phyloP scores from a whole-genome alignment of 2,329 filamentous ascomycete species.

The Stagonosporopsis tanaceti region DNA sequence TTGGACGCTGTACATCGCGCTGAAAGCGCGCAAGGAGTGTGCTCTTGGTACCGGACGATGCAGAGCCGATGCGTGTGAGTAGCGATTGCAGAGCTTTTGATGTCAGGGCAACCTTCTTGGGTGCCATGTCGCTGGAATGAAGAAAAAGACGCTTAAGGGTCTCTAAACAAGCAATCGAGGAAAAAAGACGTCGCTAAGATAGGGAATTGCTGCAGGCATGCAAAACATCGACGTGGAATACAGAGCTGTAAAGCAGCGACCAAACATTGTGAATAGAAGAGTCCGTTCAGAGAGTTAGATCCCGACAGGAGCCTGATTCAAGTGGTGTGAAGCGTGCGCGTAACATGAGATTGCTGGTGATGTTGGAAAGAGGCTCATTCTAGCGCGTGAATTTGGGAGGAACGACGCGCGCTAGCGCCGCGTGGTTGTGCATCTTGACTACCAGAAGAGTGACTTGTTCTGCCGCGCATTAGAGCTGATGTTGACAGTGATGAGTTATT shows the following conservation, averaged over 20 bases:
- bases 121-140: constrained; percentile 16
- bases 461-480: not conserved
- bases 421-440: not conserved
- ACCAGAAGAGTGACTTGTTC: not conserved
- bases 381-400: not conserved
- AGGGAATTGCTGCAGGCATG: no score
- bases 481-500: not conserved
- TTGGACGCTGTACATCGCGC: constrained; percentile 40
- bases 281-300: not conserved
- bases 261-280: not conserved
- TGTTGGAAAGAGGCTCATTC: not conserved
- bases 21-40: constrained; percentile 62
- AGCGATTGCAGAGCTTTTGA: constrained; percentile 64
- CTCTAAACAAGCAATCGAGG: no score
- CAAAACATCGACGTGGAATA: not conserved
- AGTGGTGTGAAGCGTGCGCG: not conserved
- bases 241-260: not conserved
- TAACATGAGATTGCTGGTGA: not conserved
- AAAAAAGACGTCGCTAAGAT: no score
- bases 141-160: not conserved
- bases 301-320: not conserved
- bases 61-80: constrained; percentile 67
- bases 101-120: constrained; percentile 48
- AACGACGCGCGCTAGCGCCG: not conserved
- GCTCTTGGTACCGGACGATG: constrained; percentile 66